Base-by-base conservation (phyloP, 805 yeast species). In the Candida maesae region DNA sequence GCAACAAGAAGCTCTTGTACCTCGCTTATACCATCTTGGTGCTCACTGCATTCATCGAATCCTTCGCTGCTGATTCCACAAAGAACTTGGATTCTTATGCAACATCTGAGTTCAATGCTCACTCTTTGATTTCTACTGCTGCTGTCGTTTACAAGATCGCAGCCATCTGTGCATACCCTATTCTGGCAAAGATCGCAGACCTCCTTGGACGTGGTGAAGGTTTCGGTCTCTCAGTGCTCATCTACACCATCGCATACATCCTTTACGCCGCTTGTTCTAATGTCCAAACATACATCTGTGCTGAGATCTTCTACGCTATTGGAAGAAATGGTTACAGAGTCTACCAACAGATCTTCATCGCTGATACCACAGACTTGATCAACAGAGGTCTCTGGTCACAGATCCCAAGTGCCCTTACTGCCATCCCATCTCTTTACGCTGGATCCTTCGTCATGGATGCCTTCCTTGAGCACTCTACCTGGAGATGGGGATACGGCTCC, bases 401-500 rank as follows among this genome's bases (percentile, higher is more conserved):
- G 39, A 43, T 67, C 14, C 71, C 71, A 11, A 63, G 59, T 38
- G 57, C 62, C 21, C 25, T 57, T 13, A 50, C 59, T n/a, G 54
- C 57, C n/a, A 46, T 58, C 34, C 61, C 63, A 23, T 41, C 62
- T 6, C 31, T 50, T 11, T 58, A 57, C 24, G 55, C 58, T 19
- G 63, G 64, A 38, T 49, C 58, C 11, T 45, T 50, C 26, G 48
- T 60, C 27, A 54, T 51, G 42, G 62, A 60, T 35, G 58, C 53
- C 19, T 49, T 60, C 41, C 49, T 70, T 19, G 55, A 58, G 3
- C 53, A 55, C 30, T 48, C 57, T 13, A 61, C 66, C 11, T 74
- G 79, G 79, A 64, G 75, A 55, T 67, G 73, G 71, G 78, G 73
- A 10, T 70, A 64, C 50, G 74, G 74, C 32, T 53, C 70, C 25